Evolutionary conservation across 1,284 basidiomycete genomes (phyloP), one percentile per base, ranked within the genome.

Genomic region (Ceratobasidium theobromae): DNA sequence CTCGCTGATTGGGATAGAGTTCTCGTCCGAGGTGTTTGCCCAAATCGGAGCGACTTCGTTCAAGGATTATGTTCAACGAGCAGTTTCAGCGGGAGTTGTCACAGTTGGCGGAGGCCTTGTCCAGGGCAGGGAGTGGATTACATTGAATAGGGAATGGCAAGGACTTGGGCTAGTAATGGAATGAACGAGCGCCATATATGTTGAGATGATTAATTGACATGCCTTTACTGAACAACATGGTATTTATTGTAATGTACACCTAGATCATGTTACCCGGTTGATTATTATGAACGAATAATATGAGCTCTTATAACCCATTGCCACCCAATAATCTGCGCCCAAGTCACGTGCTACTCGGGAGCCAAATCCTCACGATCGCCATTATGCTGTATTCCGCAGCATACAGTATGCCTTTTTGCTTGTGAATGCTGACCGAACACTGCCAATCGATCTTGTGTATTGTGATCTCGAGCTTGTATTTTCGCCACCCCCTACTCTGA

Each of bases 41-140:
- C 32, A 43, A 16, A 48, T 32, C 25, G 46, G 46, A 0, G 58
- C 33, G 18, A 40, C 46, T 4, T 62, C 58, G 6, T 62, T 62
- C n/a, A 62, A 48, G 35, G 58, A 62, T 12, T 49, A 62, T 27
- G 48, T 62, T 30, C 46, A 28, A 11, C 45, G 58, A 16, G 58
- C 58, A 4, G 48, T 27, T n/a, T 11, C 33, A 12, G 58, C 58
- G 5, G 58, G 58, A 14, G 58, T 62, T 16, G 58, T 62, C 14
- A 32, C 48, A 2, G 58, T 62, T 16, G 58, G 58, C 5, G 58
- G 46, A 27, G 58, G 58, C 5, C 32, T 25, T 40, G 48, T 62
- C 28, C 58, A 62, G 35, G 58, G 58, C 18, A 51, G 48, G 41
- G 58, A 62, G 48, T 62, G 58, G 58, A 62, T 62, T 8, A 51